Percentiles rank a stretch among this genome's conserved stretches.
Evolutionary conservation across 352 stramenopile genomes (phyloP).

Genomic region (Phytopythium aichiense): DNA sequence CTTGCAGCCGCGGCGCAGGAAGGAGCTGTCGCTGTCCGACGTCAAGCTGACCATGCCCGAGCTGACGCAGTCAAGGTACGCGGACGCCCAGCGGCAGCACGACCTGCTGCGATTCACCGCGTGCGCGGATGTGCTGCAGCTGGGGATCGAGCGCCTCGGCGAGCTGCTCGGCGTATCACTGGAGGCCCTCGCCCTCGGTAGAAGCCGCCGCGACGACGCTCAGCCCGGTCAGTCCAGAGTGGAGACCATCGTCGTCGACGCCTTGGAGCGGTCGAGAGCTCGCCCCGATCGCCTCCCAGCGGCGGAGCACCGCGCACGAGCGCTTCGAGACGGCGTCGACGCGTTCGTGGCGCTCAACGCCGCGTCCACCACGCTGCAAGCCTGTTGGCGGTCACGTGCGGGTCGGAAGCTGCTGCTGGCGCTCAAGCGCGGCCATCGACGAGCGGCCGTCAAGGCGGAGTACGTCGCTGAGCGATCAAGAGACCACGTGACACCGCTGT

Average conservation of each 20-base stretch:
- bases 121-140: conserved; percentile 55
- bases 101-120: conserved; percentile 37
- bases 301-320: background rate
- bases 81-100: conserved; percentile 46
- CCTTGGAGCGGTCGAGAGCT: background rate
- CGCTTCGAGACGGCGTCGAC: background rate
- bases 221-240: background rate
- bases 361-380: conserved; percentile 36
- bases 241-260: background rate
- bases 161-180: conserved; percentile 49
- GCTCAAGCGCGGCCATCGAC: conserved; percentile 27
- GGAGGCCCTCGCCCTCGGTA: conserved; percentile 28
- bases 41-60: conserved; percentile 53
- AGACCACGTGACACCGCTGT: conserved; percentile 63
- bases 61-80: conserved; percentile 46
- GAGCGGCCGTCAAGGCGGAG: conserved; percentile 27
- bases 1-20: background rate
- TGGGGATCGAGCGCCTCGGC: conserved; percentile 50
- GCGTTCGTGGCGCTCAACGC: conserved; percentile 18
- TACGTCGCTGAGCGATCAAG: conserved; percentile 56
- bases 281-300: background rate
- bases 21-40: conserved; percentile 43
- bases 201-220: background rate
- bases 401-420: conserved; percentile 33
- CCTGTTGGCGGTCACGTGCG: conserved; percentile 46